Percentiles rank a stretch among this genome's conserved stretches.
These are phyloP conservation scores for Paraphaeosphaeria sporulosa DNA, from an alignment of 2,329 filamentous ascomycete genomes.

Conservation along the genomic window DNA sequence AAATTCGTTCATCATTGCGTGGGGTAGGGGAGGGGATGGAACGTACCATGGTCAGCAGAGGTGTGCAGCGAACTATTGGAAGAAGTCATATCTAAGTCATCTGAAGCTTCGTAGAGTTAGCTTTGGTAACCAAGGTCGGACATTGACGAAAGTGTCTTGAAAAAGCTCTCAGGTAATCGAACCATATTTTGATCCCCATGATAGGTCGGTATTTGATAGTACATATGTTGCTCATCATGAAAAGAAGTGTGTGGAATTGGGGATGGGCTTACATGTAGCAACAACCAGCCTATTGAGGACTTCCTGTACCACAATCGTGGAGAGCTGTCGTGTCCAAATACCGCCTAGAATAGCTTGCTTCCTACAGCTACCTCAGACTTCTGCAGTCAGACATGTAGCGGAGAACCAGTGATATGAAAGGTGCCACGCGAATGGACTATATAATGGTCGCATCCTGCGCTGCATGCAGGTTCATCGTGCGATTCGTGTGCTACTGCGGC, in stretches of 20 bases:
- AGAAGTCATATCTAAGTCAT: not conserved
- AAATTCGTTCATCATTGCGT: constrained; percentile 46
- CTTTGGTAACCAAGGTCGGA: not conserved
- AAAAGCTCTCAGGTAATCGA: constrained; percentile 48
- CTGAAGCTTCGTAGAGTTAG: constrained; percentile 16
- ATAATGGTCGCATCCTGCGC: not conserved
- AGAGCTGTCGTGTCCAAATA: constrained; percentile 4
- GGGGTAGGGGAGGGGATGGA: not conserved
- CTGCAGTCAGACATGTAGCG: not conserved
- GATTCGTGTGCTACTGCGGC: not conserved
- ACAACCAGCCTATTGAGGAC: not conserved
- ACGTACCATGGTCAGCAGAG: constrained; percentile 7
- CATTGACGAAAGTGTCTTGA: not conserved
- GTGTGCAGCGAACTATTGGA: not conserved
- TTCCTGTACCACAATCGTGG: not conserved
- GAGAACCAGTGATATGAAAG: not conserved
- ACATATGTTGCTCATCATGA: constrained; percentile 48
- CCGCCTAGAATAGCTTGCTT: not conserved
- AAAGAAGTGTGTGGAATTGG: not conserved
- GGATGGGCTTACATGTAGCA: not conserved
- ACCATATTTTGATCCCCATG: constrained; percentile 47
- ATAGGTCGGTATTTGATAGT: constrained; percentile 52
- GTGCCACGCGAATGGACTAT: not conserved
- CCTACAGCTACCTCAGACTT: not conserved
- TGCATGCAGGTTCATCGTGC: not conserved